Percentiles rank a stretch among this genome's conserved stretches.
Conservation (phyloP, 192 early-diverging fungal species). For the Chytriomyces sp. region DNA sequence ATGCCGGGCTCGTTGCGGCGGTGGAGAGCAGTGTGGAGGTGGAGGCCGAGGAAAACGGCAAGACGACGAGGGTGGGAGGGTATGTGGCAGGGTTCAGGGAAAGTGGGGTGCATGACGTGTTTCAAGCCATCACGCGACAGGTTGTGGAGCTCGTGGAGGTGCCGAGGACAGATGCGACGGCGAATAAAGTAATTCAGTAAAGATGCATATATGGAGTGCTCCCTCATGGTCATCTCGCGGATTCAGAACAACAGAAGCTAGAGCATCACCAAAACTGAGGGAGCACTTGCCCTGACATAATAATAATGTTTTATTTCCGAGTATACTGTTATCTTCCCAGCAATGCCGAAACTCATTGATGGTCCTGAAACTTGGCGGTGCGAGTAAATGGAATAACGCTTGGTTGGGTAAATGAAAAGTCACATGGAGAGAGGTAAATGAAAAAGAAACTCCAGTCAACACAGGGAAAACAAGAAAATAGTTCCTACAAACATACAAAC, state of each 20-base stretch:
- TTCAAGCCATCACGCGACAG: background rate
- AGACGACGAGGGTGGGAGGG: constrained; percentile 8
- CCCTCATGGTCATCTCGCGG: too few relatives aligned
- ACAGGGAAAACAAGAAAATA: background rate
- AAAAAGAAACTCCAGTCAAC: background rate
- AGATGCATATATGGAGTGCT: too few relatives aligned
- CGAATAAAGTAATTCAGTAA: too few relatives aligned
- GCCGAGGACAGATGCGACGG: background rate
- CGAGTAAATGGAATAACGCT: too few relatives aligned
- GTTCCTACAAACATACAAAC: too few relatives aligned
- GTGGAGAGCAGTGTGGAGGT: constrained; percentile 35
- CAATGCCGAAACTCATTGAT: background rate
- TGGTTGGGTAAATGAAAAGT: too few relatives aligned
- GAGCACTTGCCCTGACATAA: too few relatives aligned
- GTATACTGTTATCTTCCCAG: background rate
- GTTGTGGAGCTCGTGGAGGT: background rate
- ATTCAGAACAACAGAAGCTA: too few relatives aligned
- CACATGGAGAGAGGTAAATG: background rate
- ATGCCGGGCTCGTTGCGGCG: constrained; percentile 45
- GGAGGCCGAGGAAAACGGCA: background rate
- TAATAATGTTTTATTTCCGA: background rate
- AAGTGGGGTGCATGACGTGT: constrained; percentile 13
- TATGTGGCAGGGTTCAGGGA: constrained; percentile 13
- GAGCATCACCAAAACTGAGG: too few relatives aligned
- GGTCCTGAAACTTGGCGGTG: too few relatives aligned